Percentiles rank a stretch among this genome's conserved stretches.
Evolutionary conservation across 176 grass and related monocot species (phyloP).

Genomic region (Zea luxurians): DNA sequence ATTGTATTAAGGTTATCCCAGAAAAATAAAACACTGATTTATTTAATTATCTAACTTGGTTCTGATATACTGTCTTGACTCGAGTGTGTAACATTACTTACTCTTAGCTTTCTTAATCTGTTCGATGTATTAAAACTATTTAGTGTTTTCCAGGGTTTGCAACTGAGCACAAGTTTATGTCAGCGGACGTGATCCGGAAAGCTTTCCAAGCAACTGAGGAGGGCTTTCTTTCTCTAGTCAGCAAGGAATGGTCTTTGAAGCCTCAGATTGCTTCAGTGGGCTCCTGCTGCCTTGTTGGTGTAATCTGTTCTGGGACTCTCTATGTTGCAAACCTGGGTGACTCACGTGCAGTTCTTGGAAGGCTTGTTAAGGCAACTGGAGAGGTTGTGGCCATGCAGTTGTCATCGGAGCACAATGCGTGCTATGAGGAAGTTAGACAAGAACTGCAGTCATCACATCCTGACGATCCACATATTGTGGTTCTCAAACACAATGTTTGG

Average conservation of each 20-base stretch:
- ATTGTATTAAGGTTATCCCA: background rate
- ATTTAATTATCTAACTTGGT: constrained; percentile 11
- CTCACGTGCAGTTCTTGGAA: constrained; percentile 73
- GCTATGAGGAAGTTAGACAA: constrained; percentile 68
- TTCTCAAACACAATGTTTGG: constrained; percentile 93
- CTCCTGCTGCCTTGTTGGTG: constrained; percentile 70
- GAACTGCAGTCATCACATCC: constrained; percentile 72
- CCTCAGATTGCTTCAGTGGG: constrained; percentile 89
- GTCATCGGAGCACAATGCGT: constrained; percentile 73
- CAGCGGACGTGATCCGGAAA: constrained; percentile 72
- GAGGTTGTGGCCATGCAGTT: constrained; percentile 64
- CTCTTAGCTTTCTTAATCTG: constrained; percentile 21
- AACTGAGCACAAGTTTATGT: constrained; percentile 72
- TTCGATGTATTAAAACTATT: constrained; percentile 4
- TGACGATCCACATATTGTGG: constrained; percentile 75
- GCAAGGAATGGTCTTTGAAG: constrained; percentile 71
- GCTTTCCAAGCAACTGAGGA: constrained; percentile 82
- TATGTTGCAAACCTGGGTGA: constrained; percentile 77
- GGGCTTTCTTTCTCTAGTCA: constrained; percentile 70
- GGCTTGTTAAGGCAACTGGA: constrained; percentile 61
- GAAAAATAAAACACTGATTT: background rate
- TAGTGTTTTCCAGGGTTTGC: constrained; percentile 51
- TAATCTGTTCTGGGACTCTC: constrained; percentile 63
- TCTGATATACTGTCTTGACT: background rate
- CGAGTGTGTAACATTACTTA: background rate